These are phyloP conservation scores for Scheffersomyces cryptocercus DNA, from an alignment of 1,139 yeast species.

Conservation along the genomic window DNA sequence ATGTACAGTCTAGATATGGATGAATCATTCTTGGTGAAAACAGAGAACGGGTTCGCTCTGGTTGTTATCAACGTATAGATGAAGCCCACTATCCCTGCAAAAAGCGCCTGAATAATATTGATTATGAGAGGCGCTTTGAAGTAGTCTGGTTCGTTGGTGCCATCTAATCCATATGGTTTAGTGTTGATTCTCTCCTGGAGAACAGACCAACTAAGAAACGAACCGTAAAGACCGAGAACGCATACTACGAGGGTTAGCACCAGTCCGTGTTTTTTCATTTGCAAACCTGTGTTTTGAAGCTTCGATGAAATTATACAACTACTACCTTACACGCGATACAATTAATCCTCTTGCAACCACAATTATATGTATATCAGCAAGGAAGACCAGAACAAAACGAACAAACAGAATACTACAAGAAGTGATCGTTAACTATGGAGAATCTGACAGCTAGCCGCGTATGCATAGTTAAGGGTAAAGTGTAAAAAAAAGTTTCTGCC, in stretches of 20 bases:
- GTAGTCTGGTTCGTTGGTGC: slow-evolving; percentile 41
- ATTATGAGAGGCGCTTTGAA: slow-evolving; percentile 79
- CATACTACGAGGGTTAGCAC: slow-evolving; percentile 49
- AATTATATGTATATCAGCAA: too few species aligned
- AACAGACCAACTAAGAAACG: slow-evolving; percentile 89
- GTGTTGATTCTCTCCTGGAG: slow-evolving; percentile 87
- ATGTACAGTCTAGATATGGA: slow-evolving; percentile 21
- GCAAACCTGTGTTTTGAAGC: too few species aligned
- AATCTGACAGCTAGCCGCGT: too few species aligned
- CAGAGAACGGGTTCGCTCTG: slow-evolving; percentile 27
- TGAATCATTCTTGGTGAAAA: slow-evolving; percentile 27
- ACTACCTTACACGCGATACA: too few species aligned
- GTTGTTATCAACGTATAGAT: slow-evolving; percentile 49
- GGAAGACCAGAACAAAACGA: too few species aligned
- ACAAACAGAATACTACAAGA: too few species aligned
- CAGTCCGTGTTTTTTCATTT: slow-evolving; percentile 21
- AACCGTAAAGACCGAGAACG: slow-evolving; percentile 74
- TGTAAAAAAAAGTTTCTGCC: too few species aligned
- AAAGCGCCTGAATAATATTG: slow-evolving; percentile 69
- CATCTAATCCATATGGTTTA: slow-evolving; percentile 61
- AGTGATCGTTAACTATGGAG: too few species aligned
- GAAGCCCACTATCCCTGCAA: slow-evolving; percentile 71
- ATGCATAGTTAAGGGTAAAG: too few species aligned
- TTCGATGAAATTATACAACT: too few species aligned
- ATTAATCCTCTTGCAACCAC: too few species aligned